Percentiles rank a stretch among this genome's conserved stretches.
phyloP scores from a whole-genome alignment of 1,284 basidiomycete genomes.

The Psilocybe mexicana region DNA sequence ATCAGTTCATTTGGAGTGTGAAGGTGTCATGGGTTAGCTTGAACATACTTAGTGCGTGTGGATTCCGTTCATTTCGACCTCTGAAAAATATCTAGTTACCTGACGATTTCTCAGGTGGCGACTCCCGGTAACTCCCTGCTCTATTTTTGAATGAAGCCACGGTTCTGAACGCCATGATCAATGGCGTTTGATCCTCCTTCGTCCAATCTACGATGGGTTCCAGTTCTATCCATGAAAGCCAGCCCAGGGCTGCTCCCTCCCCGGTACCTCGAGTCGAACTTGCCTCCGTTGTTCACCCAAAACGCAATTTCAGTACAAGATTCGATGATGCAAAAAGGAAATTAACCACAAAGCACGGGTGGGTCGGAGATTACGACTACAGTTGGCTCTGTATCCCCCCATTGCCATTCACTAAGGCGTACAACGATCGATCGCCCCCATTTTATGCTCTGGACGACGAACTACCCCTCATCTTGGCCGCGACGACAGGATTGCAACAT shows the following conservation, averaged over 20 bases:
- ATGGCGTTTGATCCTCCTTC: neutral
- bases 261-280: neutral
- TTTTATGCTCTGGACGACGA: conserved; percentile 73
- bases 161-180: neutral
- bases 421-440: conserved; percentile 48
- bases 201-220: neutral
- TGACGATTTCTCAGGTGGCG: no score
- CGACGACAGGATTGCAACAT: conserved; percentile 72
- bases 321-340: conserved; percentile 26
- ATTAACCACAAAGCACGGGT: conserved; percentile 52
- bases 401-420: conserved; percentile 48
- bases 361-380: conserved; percentile 79
- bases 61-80: no score
- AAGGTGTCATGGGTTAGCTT: no score
- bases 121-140: no score
- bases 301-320: neutral
- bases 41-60: no score
- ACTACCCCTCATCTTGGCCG: conserved; percentile 65
- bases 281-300: neutral
- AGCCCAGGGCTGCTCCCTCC: neutral
- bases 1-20: no score
- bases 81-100: no score
- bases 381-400: conserved; percentile 67
- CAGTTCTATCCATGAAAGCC: neutral
- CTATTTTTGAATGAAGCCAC: no score